A percentile compares a stretch with the other conserved stretches of the same genome.
These are phyloP conservation scores for Kluyveromyces dobzhanskii DNA, from an alignment of 805 yeast genomes.

Conservation along the genomic window DNA sequence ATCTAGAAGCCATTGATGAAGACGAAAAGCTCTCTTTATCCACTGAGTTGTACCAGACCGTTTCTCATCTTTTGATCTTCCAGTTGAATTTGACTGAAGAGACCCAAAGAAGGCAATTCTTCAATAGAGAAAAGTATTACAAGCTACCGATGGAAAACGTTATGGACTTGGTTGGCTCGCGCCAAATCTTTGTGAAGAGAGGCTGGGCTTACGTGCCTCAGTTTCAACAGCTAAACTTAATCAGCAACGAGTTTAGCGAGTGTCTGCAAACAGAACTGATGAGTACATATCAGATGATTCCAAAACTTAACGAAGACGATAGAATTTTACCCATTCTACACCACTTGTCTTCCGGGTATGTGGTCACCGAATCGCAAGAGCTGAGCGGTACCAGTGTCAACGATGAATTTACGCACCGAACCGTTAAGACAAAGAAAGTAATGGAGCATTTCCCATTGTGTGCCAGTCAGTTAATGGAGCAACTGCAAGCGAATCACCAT, in stretches of 20 bases:
- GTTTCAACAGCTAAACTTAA: slow-evolving; percentile 61
- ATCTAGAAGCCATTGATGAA: slow-evolving; percentile 52
- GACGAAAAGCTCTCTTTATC: slow-evolving; percentile 50
- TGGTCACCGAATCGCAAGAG: slow-evolving; percentile 40
- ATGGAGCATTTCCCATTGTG: slow-evolving; percentile 75
- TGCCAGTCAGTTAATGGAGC: slow-evolving; percentile 56
- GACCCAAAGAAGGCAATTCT: slow-evolving; percentile 33
- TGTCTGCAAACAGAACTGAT: slow-evolving; percentile 45
- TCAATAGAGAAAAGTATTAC: slow-evolving; percentile 58
- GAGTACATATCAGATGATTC: slow-evolving; percentile 66
- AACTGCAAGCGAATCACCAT: slow-evolving; percentile 56
- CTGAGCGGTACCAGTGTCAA: slow-evolving; percentile 31
- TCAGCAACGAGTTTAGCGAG: slow-evolving; percentile 59
- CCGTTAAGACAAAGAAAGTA: slow-evolving; percentile 46
- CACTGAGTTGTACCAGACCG: slow-evolving; percentile 46
- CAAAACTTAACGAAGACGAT: slow-evolving; percentile 86
- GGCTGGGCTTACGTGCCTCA: slow-evolving; percentile 87
- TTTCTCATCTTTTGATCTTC: slow-evolving; percentile 33
- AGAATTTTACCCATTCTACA: slow-evolving; percentile 76
- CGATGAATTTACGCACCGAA: slow-evolving; percentile 51
- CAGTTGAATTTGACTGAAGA: slow-evolving; percentile 39
- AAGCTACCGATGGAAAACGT: slow-evolving; percentile 86
- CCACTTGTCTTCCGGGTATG: slow-evolving; percentile 68
- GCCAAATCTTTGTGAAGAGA: slow-evolving; percentile 54
- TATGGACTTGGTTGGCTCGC: slow-evolving; percentile 62